Conservation (phyloP, 768 basidiomycete genomes). For the Strobilomyces confusus region DNA sequence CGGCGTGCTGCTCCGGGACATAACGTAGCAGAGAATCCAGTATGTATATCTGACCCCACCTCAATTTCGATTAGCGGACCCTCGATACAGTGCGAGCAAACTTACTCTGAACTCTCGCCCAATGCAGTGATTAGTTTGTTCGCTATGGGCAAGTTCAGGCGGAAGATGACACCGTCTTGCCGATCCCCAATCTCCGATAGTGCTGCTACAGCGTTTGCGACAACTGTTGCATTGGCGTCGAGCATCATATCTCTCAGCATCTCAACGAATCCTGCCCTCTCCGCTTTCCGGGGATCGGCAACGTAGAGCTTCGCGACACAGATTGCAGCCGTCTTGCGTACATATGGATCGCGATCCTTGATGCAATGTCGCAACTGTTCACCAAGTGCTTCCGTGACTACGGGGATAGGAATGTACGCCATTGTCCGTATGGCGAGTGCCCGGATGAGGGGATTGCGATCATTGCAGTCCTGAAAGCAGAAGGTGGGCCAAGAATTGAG, state of each 20-base stretch:
- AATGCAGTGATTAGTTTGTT: conserved; percentile 89
- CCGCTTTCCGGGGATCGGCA: conserved; percentile 81
- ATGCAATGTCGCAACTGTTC: conserved; percentile 92
- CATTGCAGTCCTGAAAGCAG: conserved; percentile 77
- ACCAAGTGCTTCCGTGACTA: conserved; percentile 77
- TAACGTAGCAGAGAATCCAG: conserved; percentile 90
- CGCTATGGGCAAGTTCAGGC: conserved; percentile 80
- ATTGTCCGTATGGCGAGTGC: conserved; percentile 97
- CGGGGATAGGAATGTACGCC: conserved; percentile 95
- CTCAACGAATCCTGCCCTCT: conserved; percentile 87
- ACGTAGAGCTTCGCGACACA: conserved; percentile 95
- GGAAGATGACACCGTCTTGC: conserved; percentile 90
- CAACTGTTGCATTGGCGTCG: conserved; percentile 93
- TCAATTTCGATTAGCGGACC: conserved; percentile 33
- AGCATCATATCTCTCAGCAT: conserved; percentile 88
- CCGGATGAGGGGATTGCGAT: conserved; percentile 94
- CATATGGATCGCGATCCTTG: conserved; percentile 94
- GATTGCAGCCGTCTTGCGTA: conserved; percentile 96
- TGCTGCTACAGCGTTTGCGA: conserved; percentile 95
- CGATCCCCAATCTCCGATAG: conserved; percentile 96
- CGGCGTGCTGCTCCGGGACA: conserved; percentile 82
- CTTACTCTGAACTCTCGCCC: conserved; percentile 95
- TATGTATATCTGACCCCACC: conserved; percentile 99
- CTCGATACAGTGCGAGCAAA: conserved; percentile 17
- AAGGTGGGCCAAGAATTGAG: conserved; percentile 13